Evolutionary conservation across 2,329 filamentous ascomycete species (phyloP).

Genomic region (Aspergillus sp.): DNA sequence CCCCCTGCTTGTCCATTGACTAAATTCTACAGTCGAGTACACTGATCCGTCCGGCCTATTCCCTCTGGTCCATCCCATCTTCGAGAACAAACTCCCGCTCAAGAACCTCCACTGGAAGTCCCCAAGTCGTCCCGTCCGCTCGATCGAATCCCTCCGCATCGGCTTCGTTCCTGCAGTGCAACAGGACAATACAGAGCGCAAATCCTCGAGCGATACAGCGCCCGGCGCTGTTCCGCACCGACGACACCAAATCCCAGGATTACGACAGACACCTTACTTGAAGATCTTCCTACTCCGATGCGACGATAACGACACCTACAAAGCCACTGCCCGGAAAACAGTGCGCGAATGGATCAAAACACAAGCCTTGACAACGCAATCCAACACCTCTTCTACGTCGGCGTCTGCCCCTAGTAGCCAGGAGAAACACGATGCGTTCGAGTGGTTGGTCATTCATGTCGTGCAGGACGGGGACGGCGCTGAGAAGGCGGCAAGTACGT

Average conservation of each 20-base stretch:
- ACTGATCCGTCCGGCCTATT: conserved; percentile 89
- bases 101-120: conserved; percentile 97
- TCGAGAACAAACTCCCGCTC: conserved; percentile 73
- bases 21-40: conserved; percentile 67
- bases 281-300: conserved; percentile 85
- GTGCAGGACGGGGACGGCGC: conserved; percentile 67
- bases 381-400: conserved; percentile 4
- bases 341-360: conserved; percentile 87
- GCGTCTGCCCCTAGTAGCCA: conserved; percentile 52
- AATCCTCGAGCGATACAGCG: conserved; percentile 31
- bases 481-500: conserved; percentile 59
- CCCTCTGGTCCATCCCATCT: conserved; percentile 68
- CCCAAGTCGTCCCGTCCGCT: conserved; percentile 79
- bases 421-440: conserved; percentile 92
- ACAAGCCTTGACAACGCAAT: conserved; percentile 55
- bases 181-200: conserved; percentile 29
- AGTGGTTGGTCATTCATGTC: conserved; percentile 92
- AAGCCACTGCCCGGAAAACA: conserved; percentile 66
- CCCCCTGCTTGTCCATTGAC: conserved; percentile 13
- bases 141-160: conserved; percentile 86
- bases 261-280: conserved; percentile 87
- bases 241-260: conserved; percentile 88
- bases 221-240: conserved; percentile 43
- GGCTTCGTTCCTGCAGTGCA: conserved; percentile 64
- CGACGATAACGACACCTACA: conserved; percentile 94